Evolutionary conservation across 257 asterid genomes (phyloP).

Genomic region (Eucommia ulmoides): DNA sequence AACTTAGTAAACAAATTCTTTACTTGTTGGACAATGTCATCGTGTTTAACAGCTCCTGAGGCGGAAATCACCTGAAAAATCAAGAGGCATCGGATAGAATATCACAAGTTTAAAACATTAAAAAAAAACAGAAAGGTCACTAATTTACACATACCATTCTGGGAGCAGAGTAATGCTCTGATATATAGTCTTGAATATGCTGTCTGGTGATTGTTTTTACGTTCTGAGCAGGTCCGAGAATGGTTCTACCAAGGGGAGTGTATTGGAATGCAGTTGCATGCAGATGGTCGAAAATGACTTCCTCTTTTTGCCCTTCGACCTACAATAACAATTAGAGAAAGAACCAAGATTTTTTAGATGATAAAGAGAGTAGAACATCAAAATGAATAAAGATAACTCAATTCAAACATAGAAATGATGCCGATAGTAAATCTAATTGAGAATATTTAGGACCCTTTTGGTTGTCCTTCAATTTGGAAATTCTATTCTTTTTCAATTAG

Average conservation of each 20-base stretch:
- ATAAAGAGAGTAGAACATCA: too few relatives aligned
- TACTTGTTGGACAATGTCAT: conserved; percentile 69
- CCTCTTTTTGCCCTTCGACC: conserved; percentile 81
- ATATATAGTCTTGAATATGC: conserved; percentile 44
- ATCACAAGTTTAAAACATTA: conserved; percentile 4
- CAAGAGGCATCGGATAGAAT: background rate
- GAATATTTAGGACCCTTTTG: too few relatives aligned
- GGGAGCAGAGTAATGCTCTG: conserved; percentile 72
- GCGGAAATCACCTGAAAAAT: conserved; percentile 58
- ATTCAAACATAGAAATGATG: too few relatives aligned
- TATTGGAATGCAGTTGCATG: conserved; percentile 92
- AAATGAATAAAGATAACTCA: too few relatives aligned
- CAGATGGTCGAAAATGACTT: conserved; percentile 80
- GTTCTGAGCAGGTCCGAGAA: conserved; percentile 82
- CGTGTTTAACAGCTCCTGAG: conserved; percentile 79
- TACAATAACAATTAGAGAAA: conserved; percentile 14
- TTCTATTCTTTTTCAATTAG: too few relatives aligned
- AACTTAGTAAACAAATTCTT: conserved; percentile 50
- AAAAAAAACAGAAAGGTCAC: background rate
- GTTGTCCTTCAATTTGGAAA: too few relatives aligned
- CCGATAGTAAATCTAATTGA: too few relatives aligned
- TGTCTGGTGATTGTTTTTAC: conserved; percentile 39
- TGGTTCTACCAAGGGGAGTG: conserved; percentile 74
- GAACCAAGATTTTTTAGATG: too few relatives aligned
- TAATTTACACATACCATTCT: conserved; percentile 38